Conservation (phyloP, 2,329 filamentous ascomycete genomes). For the Ophiostoma himal-ulmi region DNA sequence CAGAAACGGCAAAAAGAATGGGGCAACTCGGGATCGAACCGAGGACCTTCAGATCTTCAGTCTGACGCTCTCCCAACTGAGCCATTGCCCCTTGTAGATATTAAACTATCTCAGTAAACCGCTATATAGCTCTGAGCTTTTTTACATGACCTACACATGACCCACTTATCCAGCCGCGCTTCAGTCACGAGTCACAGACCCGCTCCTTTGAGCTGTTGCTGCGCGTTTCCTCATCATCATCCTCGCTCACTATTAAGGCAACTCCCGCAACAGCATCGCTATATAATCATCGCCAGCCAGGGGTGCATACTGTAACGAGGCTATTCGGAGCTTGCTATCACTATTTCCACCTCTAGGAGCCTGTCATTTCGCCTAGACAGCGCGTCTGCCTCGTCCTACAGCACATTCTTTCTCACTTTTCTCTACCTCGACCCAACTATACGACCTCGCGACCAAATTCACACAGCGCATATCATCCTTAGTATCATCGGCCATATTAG, state of each 20-base stretch:
- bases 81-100: slow-evolving; percentile 16
- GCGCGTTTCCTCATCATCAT: not conserved
- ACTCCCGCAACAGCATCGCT: not conserved
- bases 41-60: slow-evolving; percentile 20
- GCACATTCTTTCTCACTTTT: not conserved
- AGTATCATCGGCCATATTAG: not conserved
- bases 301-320: not conserved
- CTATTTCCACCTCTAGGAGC: not conserved
- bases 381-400: not conserved
- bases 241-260: not conserved
- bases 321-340: not conserved
- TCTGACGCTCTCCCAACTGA: slow-evolving; percentile 20
- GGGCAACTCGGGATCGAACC: slow-evolving; percentile 21
- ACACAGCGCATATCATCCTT: not conserved
- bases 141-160: not conserved
- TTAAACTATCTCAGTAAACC: fast-evolving
- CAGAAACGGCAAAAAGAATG: slow-evolving; percentile 12
- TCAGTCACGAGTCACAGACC: not conserved
- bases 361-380: not conserved
- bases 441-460: not conserved
- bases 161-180: not conserved
- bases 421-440: not conserved
- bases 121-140: not conserved
- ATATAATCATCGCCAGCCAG: not conserved
- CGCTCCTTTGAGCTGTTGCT: not conserved